Evolutionary conservation across 371 early-diverging fungal genomes (phyloP).

Genomic region (Quaeritorhiza haematococci): DNA sequence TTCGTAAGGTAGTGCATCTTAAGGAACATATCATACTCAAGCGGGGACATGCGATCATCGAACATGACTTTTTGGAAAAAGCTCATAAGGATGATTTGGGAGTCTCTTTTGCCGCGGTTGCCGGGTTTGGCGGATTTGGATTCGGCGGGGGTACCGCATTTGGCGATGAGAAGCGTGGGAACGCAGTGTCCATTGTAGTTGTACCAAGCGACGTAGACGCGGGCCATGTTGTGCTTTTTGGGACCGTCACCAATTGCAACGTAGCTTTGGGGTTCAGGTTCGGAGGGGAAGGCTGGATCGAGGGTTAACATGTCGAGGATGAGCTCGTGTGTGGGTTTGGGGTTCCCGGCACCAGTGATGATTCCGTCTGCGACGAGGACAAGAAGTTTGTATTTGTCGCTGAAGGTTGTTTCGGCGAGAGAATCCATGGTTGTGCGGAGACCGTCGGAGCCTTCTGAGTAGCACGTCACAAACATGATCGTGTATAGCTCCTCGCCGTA

Average conservation of each 20-base stretch:
- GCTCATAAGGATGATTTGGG: constrained; percentile 96
- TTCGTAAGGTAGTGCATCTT: constrained; percentile 60
- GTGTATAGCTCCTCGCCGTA: constrained; percentile 64
- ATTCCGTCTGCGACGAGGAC: constrained; percentile 33
- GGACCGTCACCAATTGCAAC: constrained; percentile 89
- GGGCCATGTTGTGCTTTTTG: constrained; percentile 88
- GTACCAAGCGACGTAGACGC: constrained; percentile 83
- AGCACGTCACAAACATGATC: constrained; percentile 50
- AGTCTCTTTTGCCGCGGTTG: constrained; percentile 98
- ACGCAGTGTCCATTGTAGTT: constrained; percentile 32
- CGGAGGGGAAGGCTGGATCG: constrained; percentile 69
- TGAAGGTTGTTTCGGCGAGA: constrained; percentile 73
- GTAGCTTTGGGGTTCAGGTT: constrained; percentile 61
- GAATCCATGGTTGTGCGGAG: constrained; percentile 88
- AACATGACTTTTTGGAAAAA: constrained; percentile 89
- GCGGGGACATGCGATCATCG: constrained; percentile 86
- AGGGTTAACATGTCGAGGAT: neutral
- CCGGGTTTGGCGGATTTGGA: constrained; percentile 61
- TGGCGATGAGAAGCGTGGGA: constrained; percentile 87
- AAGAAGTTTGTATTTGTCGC: constrained; percentile 64
- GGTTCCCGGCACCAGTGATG: constrained; percentile 5
- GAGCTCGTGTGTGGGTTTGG: constrained; percentile 1
- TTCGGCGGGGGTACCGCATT: constrained; percentile 83
- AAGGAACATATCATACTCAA: constrained; percentile 91
- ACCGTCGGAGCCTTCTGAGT: constrained; percentile 57